Evolutionary conservation across 768 basidiomycete species (phyloP).

Genomic region (Lyophyllum atratum): DNA sequence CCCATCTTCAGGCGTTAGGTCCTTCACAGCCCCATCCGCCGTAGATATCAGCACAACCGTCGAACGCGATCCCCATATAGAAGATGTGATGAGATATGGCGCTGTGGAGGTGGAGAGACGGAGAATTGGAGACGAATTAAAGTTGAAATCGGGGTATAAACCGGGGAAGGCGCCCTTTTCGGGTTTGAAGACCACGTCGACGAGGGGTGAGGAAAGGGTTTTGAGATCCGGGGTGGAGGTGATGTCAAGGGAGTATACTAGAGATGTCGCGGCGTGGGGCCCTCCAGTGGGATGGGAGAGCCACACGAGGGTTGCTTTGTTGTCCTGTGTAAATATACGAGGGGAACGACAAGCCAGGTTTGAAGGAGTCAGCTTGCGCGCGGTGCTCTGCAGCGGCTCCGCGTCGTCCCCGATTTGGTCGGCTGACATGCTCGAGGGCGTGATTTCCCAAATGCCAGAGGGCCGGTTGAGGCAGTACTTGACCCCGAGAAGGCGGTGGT

Average conservation of each 20-base stretch:
- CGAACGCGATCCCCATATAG: conserved; percentile 54
- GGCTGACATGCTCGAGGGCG: conserved; percentile 19
- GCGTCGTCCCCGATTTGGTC: conserved; percentile 5
- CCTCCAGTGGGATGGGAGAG: conserved; percentile 57
- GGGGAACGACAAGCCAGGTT: conserved; percentile 61
- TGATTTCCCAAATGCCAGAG: conserved; percentile 55
- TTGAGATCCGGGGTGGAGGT: conserved; percentile 10
- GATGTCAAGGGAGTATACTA: conserved; percentile 48
- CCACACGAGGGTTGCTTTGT: conserved; percentile 44
- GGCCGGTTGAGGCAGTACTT: conserved; percentile 64
- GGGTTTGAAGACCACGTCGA: conserved; percentile 44
- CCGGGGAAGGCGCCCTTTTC: conserved; percentile 55
- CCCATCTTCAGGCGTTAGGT: conserved; percentile 43
- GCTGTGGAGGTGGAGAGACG: conserved; percentile 11
- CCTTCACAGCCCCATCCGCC: conserved; percentile 38
- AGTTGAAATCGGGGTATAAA: conserved; percentile 53
- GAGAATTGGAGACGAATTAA: conserved; percentile 45
- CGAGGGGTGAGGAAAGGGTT: conserved; percentile 28
- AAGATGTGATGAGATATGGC: conserved; percentile 42
- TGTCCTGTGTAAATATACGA: conserved; percentile 37
- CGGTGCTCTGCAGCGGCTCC: conserved; percentile 18
- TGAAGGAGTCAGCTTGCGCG: conserved; percentile 41
- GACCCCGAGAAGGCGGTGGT: conserved; percentile 61
- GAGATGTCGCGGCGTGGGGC: conserved; percentile 57
- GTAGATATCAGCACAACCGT: conserved; percentile 51